Base-by-base conservation (phyloP, 177 flowering plant species). In the Vitis hybrid region DNA sequence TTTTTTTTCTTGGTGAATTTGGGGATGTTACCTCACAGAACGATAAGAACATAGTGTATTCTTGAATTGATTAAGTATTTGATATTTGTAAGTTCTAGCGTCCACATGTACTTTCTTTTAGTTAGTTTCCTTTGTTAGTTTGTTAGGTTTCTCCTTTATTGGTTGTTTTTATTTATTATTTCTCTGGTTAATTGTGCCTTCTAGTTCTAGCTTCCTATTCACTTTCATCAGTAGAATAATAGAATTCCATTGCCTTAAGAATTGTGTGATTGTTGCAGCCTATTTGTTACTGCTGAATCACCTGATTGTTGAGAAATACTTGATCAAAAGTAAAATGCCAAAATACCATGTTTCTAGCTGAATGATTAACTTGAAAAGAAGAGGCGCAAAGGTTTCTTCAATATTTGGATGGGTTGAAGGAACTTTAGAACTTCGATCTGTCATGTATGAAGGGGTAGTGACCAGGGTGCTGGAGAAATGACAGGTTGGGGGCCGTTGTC, bases 21-120 rank as follows among this genome's bases (percentile, higher is more conserved):
- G 12, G 61, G 48, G 48, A 61, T 19, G 5, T 16, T n/a, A 33
- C 51, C 19, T 60, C 60, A 51, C 50, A 65, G 60, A 56, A 61
- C 22, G 58, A 63, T 19, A 55, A 29, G 51, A 16, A 39, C 18
- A 67, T 55, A 45, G 20, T 52, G 63, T 51, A 69, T 57, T 69
- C 13, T 62, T 64, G 68, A 57, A 20, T 48, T 56, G 45, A 49
- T 26, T 1, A 58, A 10, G 19, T 48, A 55, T 55, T 53, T 33
- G 2, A 2, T 19, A 20, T 67, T 22, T 52, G n/a, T 8, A 26
- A 39, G 64, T 33, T 63, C n/a, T 62, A 62, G 51, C 51, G 1
- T 15, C 48, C 19, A 45, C 45, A 33, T 39, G 14, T 14, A 16
- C 16, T 5, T 2, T 31, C 49, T 12, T n/a, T 62, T 10, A 16